Evolutionary conservation across 2,329 filamentous ascomycete species (phyloP), one percentile per base, ranked within the genome.

Genomic region (Teratosphaeriaceae sp.): DNA sequence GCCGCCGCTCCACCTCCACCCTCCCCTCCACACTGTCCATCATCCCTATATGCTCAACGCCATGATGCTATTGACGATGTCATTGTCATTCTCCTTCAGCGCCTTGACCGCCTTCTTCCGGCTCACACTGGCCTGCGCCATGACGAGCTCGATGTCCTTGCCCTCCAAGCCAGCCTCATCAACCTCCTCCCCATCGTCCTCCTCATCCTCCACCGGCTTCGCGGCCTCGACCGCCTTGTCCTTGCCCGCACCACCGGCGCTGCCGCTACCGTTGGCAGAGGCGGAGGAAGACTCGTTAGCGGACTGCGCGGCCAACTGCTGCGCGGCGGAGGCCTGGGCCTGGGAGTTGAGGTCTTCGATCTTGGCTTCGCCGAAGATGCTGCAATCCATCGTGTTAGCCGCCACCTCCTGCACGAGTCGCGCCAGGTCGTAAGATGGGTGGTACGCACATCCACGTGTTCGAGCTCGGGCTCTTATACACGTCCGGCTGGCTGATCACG

Each of bases 31-130:
- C n/a, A 27, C 26, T 27, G 26, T 27, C 31, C 31, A 34, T 13
- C 31, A 9, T 37, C 37, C 19, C 44, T 65, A 75, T 73, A 74
- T 74, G 63, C 71, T 75, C 52, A 98, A 75, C 58, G 90, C 89
- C 92, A 98, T 98, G 75, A 98, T 98, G 61, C 92, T 96, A 79
- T 98, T 98, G 77, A 98, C 92, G 74, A 98, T 98, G 68, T 98
- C 92, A 65, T 97, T 96, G 74, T 97, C 90, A 67, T 98, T 98
- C 77, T 97, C 92, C 77, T 88, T 89, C 65, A 98, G 79, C 44
- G 94, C 92, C 76, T 97, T 98, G 75, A 98, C 81, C 49, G 92
- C 92, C 82, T 97, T 97, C 76, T 94, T 96, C 70, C 92, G 81
- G 60, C 88, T 95, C 61, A 98, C 94, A 63, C 77, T 92, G 60